phyloP scores from a whole-genome alignment of 2,329 filamentous ascomycete genomes.

The Fusarium xylarioides region DNA sequence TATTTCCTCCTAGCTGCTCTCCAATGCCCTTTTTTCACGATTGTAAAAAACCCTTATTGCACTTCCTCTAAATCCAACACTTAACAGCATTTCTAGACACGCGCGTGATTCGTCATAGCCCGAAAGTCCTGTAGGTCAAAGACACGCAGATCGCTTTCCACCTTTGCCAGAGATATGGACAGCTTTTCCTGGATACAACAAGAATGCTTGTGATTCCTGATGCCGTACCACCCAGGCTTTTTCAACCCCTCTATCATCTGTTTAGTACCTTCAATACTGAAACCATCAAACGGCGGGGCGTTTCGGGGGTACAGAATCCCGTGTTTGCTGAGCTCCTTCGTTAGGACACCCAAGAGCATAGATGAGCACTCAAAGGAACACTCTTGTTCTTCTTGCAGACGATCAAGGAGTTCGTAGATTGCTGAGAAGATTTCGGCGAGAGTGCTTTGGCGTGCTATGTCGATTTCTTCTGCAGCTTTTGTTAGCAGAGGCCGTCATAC shows the following conservation, averaged over 20 bases:
- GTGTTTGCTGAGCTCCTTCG: not conserved
- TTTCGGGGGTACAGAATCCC: not conserved
- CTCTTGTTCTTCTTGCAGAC: rapidly evolving
- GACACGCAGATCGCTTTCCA: not conserved
- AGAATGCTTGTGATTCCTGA: rapidly evolving
- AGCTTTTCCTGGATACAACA: not conserved
- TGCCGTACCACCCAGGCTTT: rapidly evolving
- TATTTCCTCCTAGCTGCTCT: no score
- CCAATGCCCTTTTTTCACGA: no score
- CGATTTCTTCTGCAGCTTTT: rapidly evolving
- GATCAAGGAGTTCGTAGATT: not conserved
- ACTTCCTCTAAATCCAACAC: no score
- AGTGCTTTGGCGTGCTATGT: not conserved
- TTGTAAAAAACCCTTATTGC: no score
- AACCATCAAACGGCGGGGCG: not conserved
- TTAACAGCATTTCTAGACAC: no score
- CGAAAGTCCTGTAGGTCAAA: not conserved
- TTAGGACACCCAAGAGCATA: not conserved
- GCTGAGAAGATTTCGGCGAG: not conserved
- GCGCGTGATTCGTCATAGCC: rapidly evolving
- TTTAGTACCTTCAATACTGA: not conserved
- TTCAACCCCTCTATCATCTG: rapidly evolving
- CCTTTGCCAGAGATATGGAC: rapidly evolving
- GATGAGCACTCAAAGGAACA: constrained; percentile 4
- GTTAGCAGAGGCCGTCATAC: not conserved